Conservation (phyloP, 2,329 filamentous ascomycete species). For the Diaporthe nobilis region DNA sequence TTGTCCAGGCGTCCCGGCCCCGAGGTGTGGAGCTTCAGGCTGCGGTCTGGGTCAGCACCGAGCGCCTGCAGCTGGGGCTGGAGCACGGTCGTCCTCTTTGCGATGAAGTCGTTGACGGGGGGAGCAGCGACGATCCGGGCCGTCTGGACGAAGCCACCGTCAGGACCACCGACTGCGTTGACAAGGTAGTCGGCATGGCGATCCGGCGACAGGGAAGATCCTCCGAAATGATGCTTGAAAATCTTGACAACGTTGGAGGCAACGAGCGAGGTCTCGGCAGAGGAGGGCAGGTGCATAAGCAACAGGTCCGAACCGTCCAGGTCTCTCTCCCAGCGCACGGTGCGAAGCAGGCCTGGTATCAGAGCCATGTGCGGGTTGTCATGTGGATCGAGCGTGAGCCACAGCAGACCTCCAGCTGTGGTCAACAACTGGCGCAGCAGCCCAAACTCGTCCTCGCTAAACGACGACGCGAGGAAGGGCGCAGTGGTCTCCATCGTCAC, state of each 20-base stretch:
- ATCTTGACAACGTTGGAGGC: slow-evolving; percentile 30
- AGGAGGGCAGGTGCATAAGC: slow-evolving; percentile 44
- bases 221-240: slow-evolving; percentile 40
- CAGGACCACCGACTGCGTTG: slow-evolving; percentile 1
- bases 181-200: slow-evolving; percentile 42
- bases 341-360: slow-evolving; percentile 51
- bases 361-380: slow-evolving; percentile 49
- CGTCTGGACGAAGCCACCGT: slow-evolving; percentile 36
- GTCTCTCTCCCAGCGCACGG: slow-evolving; percentile 52
- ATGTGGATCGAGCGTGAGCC: slow-evolving; percentile 51
- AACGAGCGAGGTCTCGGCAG: slow-evolving; percentile 27
- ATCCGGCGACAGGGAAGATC: slow-evolving; percentile 31
- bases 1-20: slow-evolving; percentile 40
- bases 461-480: slow-evolving; percentile 42
- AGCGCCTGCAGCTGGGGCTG: slow-evolving; percentile 39
- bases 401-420: slow-evolving; percentile 49
- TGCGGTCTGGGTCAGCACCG: slow-evolving; percentile 39
- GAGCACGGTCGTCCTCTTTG: slow-evolving; percentile 36
- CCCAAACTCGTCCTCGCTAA: slow-evolving; percentile 46
- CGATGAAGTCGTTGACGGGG: slow-evolving; percentile 40
- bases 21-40: slow-evolving; percentile 41
- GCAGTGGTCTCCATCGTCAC: slow-evolving; percentile 44
- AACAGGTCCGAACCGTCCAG: slow-evolving; percentile 49
- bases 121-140: slow-evolving; percentile 37
- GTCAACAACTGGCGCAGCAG: slow-evolving; percentile 48